These are phyloP conservation scores for Micromonas pusilla DNA, from an alignment of 139 green algal species.

Conservation along the genomic window DNA sequence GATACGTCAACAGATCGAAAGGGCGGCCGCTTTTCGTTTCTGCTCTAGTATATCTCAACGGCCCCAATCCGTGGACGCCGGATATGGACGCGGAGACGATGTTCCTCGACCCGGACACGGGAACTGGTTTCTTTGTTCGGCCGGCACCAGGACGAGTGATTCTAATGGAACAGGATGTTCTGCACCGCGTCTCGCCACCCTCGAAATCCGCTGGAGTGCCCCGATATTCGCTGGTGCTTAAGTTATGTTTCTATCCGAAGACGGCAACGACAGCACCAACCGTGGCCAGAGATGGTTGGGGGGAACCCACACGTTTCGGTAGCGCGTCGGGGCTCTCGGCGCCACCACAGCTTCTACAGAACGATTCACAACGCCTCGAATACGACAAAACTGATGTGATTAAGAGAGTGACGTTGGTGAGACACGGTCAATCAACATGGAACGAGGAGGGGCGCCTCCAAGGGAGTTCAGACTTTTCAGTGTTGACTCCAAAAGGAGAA, in stretches of 20 bases:
- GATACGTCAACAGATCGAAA: constrained; percentile 19
- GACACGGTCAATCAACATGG: constrained; percentile 33
- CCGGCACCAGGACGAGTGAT: constrained; percentile 10
- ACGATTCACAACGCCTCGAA: too few relatives aligned
- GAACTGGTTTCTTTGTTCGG: constrained; percentile 22
- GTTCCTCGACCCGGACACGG: constrained; percentile 22
- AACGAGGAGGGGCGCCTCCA: constrained; percentile 29
- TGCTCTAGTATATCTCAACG: constrained; percentile 23
- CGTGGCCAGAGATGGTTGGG: too few relatives aligned
- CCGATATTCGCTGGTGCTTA: constrained; percentile 24
- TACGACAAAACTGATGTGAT: too few relatives aligned
- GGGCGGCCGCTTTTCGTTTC: constrained; percentile 18
- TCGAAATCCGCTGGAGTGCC: not conserved
- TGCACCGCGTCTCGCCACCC: constrained; percentile 22
- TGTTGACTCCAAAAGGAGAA: constrained; percentile 28
- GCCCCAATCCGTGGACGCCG: not conserved
- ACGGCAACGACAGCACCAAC: too few relatives aligned
- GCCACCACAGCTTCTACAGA: too few relatives aligned
- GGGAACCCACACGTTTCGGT: too few relatives aligned
- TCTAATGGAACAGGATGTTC: constrained; percentile 30
- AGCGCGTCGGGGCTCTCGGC: too few relatives aligned
- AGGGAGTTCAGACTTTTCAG: constrained; percentile 17
- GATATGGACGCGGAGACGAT: constrained; percentile 22
- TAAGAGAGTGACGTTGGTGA: constrained; percentile 10
- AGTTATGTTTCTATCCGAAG: constrained; percentile 26